These are phyloP conservation scores for Bromus sterilis DNA, from an alignment of 176 grass and related monocot genomes.

Conservation along the genomic window DNA sequence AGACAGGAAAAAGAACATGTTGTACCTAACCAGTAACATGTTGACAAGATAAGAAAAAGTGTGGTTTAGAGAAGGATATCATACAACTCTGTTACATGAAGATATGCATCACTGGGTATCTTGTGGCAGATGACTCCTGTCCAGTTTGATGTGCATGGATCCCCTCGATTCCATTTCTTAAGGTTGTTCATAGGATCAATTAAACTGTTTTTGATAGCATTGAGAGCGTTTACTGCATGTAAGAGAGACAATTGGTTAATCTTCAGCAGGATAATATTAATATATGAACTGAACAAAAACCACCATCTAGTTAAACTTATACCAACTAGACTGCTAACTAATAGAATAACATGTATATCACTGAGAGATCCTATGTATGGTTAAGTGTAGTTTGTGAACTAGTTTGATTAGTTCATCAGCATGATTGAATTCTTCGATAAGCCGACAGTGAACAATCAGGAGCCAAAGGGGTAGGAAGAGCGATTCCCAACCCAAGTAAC, in stretches of 20 bases:
- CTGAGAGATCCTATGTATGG: background rate
- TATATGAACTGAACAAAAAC: background rate
- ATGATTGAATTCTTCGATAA: background rate
- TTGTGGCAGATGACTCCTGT: constrained; percentile 52
- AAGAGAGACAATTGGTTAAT: background rate
- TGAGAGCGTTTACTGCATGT: constrained; percentile 61
- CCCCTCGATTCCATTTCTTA: constrained; percentile 63
- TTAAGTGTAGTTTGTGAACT: background rate
- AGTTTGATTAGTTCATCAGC: background rate
- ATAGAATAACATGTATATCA: background rate
- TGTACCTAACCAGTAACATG: background rate
- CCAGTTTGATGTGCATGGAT: constrained; percentile 86
- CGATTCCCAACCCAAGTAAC: background rate
- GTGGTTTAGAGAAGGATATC: background rate
- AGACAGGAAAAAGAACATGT: background rate
- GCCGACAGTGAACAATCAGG: background rate
- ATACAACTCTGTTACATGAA: constrained; percentile 51
- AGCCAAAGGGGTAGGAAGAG: background rate
- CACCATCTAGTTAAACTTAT: background rate
- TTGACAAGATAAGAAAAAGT: background rate
- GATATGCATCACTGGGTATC: constrained; percentile 28
- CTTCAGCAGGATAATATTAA: background rate
- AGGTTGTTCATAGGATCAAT: constrained; percentile 70
- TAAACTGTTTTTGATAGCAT: constrained; percentile 40
- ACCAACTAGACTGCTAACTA: background rate